A percentile compares a stretch with the other conserved stretches of the same genome.
phyloP scores from a whole-genome alignment of 345 rosid genomes.

The Syzygium jambos region DNA sequence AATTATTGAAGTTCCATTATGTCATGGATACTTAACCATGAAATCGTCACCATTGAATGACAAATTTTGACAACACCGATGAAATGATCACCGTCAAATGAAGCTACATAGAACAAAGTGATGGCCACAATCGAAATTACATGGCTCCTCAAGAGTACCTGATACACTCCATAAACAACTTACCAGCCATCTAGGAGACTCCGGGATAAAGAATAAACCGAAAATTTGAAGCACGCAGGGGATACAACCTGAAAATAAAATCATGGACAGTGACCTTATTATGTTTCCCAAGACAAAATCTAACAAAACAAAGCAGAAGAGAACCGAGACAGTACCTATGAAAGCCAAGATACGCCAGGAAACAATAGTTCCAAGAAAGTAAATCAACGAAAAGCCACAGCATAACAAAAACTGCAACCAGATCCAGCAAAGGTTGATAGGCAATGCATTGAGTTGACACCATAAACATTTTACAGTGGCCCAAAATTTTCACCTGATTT shows the following conservation, averaged over 20 bases:
- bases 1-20: background rate
- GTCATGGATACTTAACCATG: background rate
- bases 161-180: background rate
- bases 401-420: slow-evolving; percentile 7
- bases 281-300: background rate
- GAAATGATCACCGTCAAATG: background rate
- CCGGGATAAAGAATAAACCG: slow-evolving; percentile 33
- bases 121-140: background rate
- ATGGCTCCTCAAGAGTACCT: background rate
- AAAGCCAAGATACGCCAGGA: slow-evolving; percentile 23
- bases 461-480: background rate
- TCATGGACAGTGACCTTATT: background rate
- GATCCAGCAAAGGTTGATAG: background rate
- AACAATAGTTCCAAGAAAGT: slow-evolving; percentile 13
- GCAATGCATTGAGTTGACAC: background rate
- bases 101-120: background rate
- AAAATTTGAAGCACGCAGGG: slow-evolving; percentile 20
- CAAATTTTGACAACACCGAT: background rate
- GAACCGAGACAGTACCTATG: slow-evolving; percentile 1
- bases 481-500: background rate
- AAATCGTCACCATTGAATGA: background rate
- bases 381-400: slow-evolving; percentile 12
- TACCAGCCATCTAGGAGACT: slow-evolving; percentile 46
- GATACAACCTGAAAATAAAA: slow-evolving; percentile 17
- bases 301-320: background rate